These are phyloP conservation scores for Hamamelis virginiana DNA, from an alignment of 164 flowering plant genomes.

Conservation along the genomic window DNA sequence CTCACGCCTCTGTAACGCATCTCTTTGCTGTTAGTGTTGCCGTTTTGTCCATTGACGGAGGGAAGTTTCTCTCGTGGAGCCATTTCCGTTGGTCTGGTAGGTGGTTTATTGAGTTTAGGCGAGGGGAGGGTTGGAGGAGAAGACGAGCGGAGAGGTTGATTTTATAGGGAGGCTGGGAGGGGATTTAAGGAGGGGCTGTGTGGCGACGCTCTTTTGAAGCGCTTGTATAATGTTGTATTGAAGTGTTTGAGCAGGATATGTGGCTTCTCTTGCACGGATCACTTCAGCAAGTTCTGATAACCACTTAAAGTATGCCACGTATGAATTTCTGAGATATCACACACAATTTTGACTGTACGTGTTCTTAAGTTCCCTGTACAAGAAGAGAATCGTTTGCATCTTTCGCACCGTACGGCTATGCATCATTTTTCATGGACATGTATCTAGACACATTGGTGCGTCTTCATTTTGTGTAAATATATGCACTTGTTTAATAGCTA, in stretches of 20 bases:
- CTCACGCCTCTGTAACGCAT: constrained; percentile 66
- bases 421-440: too few species aligned
- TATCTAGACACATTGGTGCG: too few species aligned
- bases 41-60: constrained; percentile 7
- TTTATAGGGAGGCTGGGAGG: constrained; percentile 13
- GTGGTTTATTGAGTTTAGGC: background rate
- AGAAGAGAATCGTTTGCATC: too few species aligned
- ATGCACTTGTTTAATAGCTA: too few species aligned
- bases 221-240: background rate
- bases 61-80: constrained; percentile 39
- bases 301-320: background rate
- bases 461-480: too few species aligned
- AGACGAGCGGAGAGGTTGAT: background rate
- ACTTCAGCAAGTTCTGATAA: background rate
- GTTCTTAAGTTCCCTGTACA: too few species aligned
- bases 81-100: constrained; percentile 23
- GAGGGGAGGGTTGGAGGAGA: background rate
- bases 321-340: too few species aligned
- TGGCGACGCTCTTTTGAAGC: constrained; percentile 16
- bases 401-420: too few species aligned
- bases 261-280: constrained; percentile 4
- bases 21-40: constrained; percentile 31
- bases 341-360: too few species aligned
- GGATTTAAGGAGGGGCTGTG: background rate
- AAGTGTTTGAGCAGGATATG: too few species aligned